Evolutionary conservation across 2,329 filamentous ascomycete genomes (phyloP).

Genomic region (Nigrospora osmanthi): DNA sequence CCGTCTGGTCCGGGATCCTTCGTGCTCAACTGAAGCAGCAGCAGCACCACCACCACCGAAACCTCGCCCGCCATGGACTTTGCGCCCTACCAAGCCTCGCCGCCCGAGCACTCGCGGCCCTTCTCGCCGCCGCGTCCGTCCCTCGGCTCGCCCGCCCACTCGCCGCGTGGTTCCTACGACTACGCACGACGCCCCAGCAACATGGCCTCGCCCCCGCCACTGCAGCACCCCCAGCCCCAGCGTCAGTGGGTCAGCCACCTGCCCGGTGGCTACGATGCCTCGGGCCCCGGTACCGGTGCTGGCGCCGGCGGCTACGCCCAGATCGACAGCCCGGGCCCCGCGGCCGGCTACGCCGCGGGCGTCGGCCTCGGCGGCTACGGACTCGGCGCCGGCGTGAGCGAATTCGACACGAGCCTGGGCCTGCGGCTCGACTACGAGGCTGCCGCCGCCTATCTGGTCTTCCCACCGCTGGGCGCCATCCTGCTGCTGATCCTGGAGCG

Average conservation of each 20-base stretch:
- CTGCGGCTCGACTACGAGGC: constrained; percentile 86
- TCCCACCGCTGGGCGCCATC: constrained; percentile 82
- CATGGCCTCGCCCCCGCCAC: constrained; percentile 33
- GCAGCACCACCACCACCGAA: neutral
- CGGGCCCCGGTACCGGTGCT: neutral
- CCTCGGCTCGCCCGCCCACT: constrained; percentile 35
- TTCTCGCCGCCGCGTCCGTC: constrained; percentile 55
- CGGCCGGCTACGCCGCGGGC: constrained; percentile 11
- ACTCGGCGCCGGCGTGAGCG: constrained; percentile 47
- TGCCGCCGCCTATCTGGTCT: constrained; percentile 74
- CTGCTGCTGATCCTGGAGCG: constrained; percentile 79
- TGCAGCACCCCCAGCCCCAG: constrained; percentile 49
- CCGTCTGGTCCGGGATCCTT: no score
- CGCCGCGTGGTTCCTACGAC: constrained; percentile 52
- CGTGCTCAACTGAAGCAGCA: neutral
- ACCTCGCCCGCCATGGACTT: constrained; percentile 63
- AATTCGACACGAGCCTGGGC: constrained; percentile 88
- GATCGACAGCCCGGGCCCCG: constrained; percentile 29
- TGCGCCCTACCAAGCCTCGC: constrained; percentile 90
- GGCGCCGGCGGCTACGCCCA: constrained; percentile 5
- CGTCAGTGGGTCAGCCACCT: constrained; percentile 38
- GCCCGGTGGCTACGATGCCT: constrained; percentile 2
- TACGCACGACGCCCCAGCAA: constrained; percentile 40
- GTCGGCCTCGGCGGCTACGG: constrained; percentile 21
- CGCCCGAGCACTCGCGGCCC: constrained; percentile 75